These are phyloP conservation scores for Penicillium lagena DNA, from an alignment of 495 filamentous ascomycete genomes.

Conservation along the genomic window DNA sequence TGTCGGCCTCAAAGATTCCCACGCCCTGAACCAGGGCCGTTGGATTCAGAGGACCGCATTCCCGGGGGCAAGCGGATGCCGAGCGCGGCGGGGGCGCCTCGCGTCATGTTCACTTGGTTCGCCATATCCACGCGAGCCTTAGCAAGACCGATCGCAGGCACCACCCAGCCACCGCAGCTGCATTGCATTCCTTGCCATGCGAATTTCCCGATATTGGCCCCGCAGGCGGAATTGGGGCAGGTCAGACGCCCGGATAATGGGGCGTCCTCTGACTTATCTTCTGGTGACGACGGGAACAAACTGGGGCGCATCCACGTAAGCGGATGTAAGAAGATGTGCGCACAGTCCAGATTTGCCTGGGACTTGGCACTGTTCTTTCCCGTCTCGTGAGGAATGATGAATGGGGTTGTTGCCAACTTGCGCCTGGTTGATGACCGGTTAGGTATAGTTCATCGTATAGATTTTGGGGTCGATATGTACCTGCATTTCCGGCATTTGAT, in stretches of 20 bases:
- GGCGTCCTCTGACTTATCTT: conserved; percentile 39
- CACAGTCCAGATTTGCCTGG: conserved; percentile 42
- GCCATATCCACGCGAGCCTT: conserved; percentile 70
- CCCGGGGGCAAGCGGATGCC: conserved; percentile 37
- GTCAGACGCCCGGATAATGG: conserved; percentile 74
- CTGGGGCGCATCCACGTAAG: conserved; percentile 88
- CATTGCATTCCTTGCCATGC: conserved; percentile 94
- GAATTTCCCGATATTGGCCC: conserved; percentile 79
- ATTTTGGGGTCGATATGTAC: neutral
- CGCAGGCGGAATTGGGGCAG: conserved; percentile 72
- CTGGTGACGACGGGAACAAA: conserved; percentile 38
- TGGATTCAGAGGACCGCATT: conserved; percentile 23
- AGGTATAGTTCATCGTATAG: neutral
- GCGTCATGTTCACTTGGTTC: conserved; percentile 15
- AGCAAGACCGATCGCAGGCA: conserved; percentile 82
- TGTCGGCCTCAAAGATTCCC: conserved; percentile 24
- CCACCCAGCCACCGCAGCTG: conserved; percentile 83
- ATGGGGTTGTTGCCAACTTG: conserved; percentile 56
- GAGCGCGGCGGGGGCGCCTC: conserved; percentile 16
- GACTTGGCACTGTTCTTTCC: conserved; percentile 15
- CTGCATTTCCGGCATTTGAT: conserved; percentile 63
- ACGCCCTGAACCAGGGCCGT: conserved; percentile 15
- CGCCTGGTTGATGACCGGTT: conserved; percentile 31
- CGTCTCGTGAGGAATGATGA: conserved; percentile 49
- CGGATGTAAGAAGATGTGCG: conserved; percentile 84